Conservation (phyloP, 169 alveolate genomes). For the Toxoplasma gondii region DNA sequence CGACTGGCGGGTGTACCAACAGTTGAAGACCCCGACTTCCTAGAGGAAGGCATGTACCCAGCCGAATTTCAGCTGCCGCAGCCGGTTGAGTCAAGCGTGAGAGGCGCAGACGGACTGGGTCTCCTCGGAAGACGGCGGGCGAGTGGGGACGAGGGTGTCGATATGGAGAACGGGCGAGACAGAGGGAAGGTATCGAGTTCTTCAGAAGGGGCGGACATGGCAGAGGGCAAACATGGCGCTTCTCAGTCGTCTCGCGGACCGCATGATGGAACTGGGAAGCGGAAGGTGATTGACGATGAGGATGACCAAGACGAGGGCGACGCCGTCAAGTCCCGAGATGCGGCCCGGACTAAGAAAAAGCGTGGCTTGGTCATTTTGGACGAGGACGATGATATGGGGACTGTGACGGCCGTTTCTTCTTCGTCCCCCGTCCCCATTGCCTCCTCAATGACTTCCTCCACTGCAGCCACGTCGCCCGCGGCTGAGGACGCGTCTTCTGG, state of each 20-base stretch:
- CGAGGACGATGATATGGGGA: background rate
- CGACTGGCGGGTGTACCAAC: constrained; percentile 43
- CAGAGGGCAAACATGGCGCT: background rate
- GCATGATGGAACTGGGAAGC: background rate
- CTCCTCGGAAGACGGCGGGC: background rate
- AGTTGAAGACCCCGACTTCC: constrained; percentile 38
- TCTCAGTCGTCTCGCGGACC: background rate
- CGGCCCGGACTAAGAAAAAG: background rate
- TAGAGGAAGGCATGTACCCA: constrained; percentile 58
- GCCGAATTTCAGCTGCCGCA: constrained; percentile 64
- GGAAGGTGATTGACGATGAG: constrained; percentile 36
- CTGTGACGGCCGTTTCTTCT: background rate
- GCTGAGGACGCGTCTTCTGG: background rate
- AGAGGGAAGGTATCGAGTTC: background rate
- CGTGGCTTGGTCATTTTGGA: constrained; percentile 30
- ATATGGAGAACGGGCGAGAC: constrained; percentile 56
- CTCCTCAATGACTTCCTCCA: background rate
- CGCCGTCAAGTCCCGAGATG: background rate
- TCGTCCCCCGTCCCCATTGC: background rate
- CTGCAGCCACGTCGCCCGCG: constrained; percentile 19
- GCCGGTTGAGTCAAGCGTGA: constrained; percentile 50
- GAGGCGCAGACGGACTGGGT: constrained; percentile 36
- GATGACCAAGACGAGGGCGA: constrained; percentile 55
- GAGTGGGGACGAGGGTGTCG: constrained; percentile 56
- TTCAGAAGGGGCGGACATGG: background rate